phyloP scores from a whole-genome alignment of 2,329 filamentous ascomycete genomes.

The Arthroderma uncinatum region DNA sequence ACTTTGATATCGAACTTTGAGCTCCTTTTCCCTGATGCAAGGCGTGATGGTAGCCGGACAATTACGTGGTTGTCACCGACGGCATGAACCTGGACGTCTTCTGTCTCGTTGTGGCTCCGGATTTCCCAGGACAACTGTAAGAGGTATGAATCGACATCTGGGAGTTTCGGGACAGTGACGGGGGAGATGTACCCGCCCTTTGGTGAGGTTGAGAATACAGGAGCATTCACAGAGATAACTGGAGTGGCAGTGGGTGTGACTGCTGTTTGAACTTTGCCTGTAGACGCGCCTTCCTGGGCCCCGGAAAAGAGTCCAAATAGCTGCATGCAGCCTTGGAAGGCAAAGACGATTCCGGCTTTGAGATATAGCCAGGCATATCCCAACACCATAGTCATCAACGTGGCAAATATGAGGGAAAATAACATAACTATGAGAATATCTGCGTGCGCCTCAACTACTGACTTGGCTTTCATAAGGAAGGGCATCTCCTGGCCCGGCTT shows the following conservation, averaged over 20 bases:
- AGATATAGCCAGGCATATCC: background rate
- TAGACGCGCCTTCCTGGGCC: background rate
- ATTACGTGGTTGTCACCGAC: slow-evolving; percentile 45
- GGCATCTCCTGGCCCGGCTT: background rate
- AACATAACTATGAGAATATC: too few species aligned
- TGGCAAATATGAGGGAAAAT: background rate
- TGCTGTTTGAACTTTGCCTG: background rate
- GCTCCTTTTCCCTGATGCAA: slow-evolving; percentile 32
- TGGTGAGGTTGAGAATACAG: background rate
- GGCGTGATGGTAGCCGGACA: slow-evolving; percentile 38
- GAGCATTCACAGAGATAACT: background rate
- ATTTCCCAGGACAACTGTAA: slow-evolving; percentile 18
- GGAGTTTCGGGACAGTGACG: background rate
- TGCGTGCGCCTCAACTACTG: background rate
- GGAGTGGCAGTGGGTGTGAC: background rate
- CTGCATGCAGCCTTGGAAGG: background rate
- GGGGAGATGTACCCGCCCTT: background rate
- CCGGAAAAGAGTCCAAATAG: background rate
- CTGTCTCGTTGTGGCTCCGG: background rate
- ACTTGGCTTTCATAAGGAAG: background rate
- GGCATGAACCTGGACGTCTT: slow-evolving; percentile 41
- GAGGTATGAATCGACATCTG: slow-evolving; percentile 20
- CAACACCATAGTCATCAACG: background rate
- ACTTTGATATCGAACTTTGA: slow-evolving; percentile 41
- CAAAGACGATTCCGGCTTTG: background rate